A percentile compares a stretch with the other conserved stretches of the same genome.
Evolutionary conservation across 2,329 filamentous ascomycete species (phyloP).

Genomic region (Orbilia brochopaga): DNA sequence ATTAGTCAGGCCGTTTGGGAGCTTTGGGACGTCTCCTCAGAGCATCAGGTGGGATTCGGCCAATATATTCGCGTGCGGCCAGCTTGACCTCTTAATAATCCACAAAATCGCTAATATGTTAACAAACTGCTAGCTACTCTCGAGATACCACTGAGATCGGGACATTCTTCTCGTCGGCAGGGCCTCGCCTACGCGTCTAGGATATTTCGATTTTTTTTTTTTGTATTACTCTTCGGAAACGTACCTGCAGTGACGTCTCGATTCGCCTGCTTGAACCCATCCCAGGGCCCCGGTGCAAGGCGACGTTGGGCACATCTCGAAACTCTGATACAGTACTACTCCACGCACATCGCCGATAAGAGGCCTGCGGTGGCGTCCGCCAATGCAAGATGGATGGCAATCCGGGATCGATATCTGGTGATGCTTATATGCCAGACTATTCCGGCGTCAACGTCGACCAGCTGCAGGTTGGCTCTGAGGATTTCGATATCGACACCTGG

Average conservation of each 20-base stretch:
- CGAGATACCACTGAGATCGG: neutral
- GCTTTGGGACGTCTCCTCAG: constrained; percentile 5
- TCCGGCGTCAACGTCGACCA: constrained; percentile 12
- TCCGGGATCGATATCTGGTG: constrained; percentile 20
- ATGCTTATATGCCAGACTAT: constrained; percentile 39
- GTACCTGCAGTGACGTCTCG: no score
- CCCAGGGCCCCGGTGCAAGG: neutral
- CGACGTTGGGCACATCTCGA: constrained; percentile 27
- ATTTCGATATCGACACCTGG: constrained; percentile 46
- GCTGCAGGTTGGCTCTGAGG: constrained; percentile 12
- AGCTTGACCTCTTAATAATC: constrained; percentile 13
- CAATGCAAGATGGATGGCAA: constrained; percentile 23
- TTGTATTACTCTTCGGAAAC: no score
- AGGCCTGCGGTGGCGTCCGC: neutral
- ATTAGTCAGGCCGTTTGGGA: constrained; percentile 28
- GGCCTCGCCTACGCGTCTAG: neutral
- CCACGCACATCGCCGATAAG: constrained; percentile 1
- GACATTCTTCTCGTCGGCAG: neutral
- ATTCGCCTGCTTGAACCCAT: constrained; percentile 6
- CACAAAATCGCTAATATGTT: neutral
- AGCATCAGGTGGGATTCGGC: neutral
- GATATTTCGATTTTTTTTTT: no score
- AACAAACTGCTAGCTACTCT: neutral
- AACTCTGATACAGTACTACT: neutral
- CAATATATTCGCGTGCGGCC: constrained; percentile 29